Evolutionary conservation across 192 early-diverging fungal genomes (phyloP).

Genomic region (Anaeromyces robustus): DNA sequence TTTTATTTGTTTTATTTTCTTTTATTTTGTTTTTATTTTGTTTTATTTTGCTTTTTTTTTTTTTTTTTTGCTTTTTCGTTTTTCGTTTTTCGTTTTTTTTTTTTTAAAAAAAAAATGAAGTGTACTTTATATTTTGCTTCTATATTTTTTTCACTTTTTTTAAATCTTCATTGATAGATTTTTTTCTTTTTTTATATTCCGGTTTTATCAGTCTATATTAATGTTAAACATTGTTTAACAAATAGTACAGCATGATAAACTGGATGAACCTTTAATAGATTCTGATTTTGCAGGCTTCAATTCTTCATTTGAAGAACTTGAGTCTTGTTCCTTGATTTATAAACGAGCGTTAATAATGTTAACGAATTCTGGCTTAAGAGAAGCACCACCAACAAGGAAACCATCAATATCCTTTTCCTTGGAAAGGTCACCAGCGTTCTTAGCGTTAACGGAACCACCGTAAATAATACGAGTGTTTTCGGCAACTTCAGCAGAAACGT

Average conservation of each 20-base stretch:
- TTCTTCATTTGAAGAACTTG: not conserved
- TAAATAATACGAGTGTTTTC: slow-evolving; percentile 86
- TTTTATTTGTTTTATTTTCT: too few relatives aligned
- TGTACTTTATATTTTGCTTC: too few relatives aligned
- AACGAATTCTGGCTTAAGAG: slow-evolving; percentile 79
- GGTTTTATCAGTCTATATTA: not conserved
- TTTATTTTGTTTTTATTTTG: too few relatives aligned
- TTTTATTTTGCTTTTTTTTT: too few relatives aligned
- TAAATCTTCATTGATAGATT: not conserved
- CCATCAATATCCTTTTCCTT: slow-evolving; percentile 88
- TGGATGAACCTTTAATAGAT: not conserved
- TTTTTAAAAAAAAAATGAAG: too few relatives aligned
- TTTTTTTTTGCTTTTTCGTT: too few relatives aligned
- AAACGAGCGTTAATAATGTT: slow-evolving; percentile 23
- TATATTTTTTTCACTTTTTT: not conserved
- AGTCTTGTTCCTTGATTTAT: not conserved
- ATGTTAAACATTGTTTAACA: not conserved
- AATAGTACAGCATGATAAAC: not conserved
- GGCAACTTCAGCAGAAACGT: slow-evolving; percentile 73
- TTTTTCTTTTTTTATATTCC: not conserved
- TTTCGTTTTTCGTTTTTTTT: too few relatives aligned
- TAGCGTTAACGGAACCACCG: slow-evolving; percentile 83
- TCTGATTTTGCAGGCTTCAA: not conserved
- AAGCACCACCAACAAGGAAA: slow-evolving; percentile 98
- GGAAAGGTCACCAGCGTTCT: slow-evolving; percentile 67